Evolutionary conservation across 23 red algal genomes (phyloP), one percentile per base, ranked within the genome.

Genomic region (Gracilaria gracilis): DNA sequence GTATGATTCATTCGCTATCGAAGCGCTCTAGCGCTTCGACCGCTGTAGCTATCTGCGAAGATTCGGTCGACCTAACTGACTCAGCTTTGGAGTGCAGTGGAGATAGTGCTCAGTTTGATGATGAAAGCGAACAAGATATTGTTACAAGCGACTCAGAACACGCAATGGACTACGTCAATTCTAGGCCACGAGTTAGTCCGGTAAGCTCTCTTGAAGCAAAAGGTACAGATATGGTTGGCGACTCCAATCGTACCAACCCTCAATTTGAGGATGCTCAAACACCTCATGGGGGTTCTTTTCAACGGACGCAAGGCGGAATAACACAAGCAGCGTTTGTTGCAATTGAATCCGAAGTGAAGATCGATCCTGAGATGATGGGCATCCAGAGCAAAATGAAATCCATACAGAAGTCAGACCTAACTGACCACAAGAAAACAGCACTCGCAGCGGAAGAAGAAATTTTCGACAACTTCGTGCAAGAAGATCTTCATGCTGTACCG

Each of bases 11-110:
- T 12, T 32, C 84, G 48, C 34, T 38, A 27, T 88, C 69, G 16
- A 88, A 88, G 53, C 84, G 66, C 42, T 88, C 84, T 14, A 88
- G 42, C n/a, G 42, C 66, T 7, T 88, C 69, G 6, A 88, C 84
- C 1, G 84, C 84, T 70, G 54, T 88, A 21, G 84, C 84, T 31
- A 88, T 88, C 51, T 34, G 67, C 44, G 66, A 88, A 48, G 64
- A 42, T 31, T 88, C 84, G 15, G 65, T 88, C 14, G 84, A 78
- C 40, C 20, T 88, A 14, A 58, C 53, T 48, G 69, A 50, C 53
- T 78, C 67, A 17, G 84, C 11, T n/a, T 48, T 77, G 9, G 49
- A 72, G 20, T 61, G 84, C 51, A 77, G 33, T 17, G 69, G 33
- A 36, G 69, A 88, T 23, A 88, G 66, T 25, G 71, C 14, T 25